Percentiles rank a stretch among this genome's conserved stretches.
Evolutionary conservation across 805 yeast genomes (phyloP).

Genomic region (Wickerhamomyces bovis): DNA sequence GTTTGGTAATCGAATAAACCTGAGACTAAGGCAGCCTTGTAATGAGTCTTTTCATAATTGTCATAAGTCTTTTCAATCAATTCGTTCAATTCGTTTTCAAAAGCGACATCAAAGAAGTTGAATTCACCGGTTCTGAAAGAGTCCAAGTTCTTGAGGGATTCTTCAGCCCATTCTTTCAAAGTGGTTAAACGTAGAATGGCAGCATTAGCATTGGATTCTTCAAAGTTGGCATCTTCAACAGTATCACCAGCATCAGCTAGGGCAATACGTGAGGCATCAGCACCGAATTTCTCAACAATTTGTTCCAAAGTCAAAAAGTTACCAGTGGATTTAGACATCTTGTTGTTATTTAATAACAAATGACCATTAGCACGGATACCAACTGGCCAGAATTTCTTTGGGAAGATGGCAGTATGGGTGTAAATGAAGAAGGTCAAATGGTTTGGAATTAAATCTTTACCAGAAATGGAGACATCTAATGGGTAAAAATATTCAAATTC

Average conservation of each 20-base stretch:
- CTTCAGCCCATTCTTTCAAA: conserved; percentile 94
- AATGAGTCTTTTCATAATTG: conserved; percentile 67
- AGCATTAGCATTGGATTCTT: conserved; percentile 93
- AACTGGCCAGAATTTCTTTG: conserved; percentile 84
- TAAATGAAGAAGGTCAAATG: conserved; percentile 95
- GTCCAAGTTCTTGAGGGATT: conserved; percentile 45
- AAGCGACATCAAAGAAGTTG: conserved; percentile 77
- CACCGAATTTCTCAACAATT: conserved; percentile 84
- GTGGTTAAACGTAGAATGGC: conserved; percentile 91
- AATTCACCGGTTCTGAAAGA: conserved; percentile 47
- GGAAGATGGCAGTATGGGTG: conserved; percentile 89
- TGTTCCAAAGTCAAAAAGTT: conserved; percentile 89
- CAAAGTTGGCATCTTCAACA: conserved; percentile 96
- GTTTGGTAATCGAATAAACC: conserved; percentile 94
- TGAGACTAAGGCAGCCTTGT: conserved; percentile 81
- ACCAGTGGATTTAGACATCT: conserved; percentile 98
- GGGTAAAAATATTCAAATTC: conserved; percentile 98
- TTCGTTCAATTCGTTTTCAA: conserved; percentile 88
- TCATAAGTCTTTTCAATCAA: conserved; percentile 69
- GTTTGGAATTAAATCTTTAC: conserved; percentile 95
- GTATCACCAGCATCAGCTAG: conserved; percentile 98
- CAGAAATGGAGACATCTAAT: conserved; percentile 84
- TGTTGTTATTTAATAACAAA: conserved; percentile 88
- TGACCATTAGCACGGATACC: conserved; percentile 96
- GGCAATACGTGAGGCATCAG: conserved; percentile 96